Evolutionary conservation across 345 rosid species (phyloP).

Genomic region (Arabidopsis suecica): DNA sequence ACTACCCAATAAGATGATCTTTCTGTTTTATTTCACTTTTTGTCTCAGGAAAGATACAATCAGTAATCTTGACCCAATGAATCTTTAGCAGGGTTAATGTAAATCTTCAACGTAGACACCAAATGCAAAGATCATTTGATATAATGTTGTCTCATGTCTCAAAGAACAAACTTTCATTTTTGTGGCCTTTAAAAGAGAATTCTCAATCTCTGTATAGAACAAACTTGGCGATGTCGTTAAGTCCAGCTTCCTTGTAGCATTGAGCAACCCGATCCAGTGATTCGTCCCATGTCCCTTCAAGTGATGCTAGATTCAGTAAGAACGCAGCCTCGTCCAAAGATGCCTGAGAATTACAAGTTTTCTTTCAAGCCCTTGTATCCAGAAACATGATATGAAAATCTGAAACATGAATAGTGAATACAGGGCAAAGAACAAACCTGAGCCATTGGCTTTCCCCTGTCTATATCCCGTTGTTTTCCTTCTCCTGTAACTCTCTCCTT

Average conservation of each 20-base stretch:
- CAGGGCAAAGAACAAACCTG: conserved; percentile 54
- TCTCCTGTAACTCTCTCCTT: conserved; percentile 72
- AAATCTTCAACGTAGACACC: conserved; percentile 9
- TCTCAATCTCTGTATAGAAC: conserved; percentile 60
- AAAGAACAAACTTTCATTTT: neutral
- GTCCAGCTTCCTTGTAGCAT: conserved; percentile 78
- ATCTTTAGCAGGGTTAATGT: conserved; percentile 28
- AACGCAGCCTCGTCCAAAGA: conserved; percentile 75
- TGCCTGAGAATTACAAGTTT: conserved; percentile 50
- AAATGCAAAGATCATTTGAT: conserved; percentile 21
- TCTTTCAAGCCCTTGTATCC: conserved; percentile 20
- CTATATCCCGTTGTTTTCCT: conserved; percentile 69
- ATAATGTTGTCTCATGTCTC: neutral
- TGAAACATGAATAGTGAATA: conserved; percentile 4
- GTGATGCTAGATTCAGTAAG: conserved; percentile 80
- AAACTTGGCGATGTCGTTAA: conserved; percentile 62
- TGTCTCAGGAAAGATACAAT: conserved; percentile 35
- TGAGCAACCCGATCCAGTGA: conserved; percentile 61
- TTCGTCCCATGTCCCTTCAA: conserved; percentile 85
- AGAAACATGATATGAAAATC: conserved; percentile 21
- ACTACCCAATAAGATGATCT: conserved; percentile 27
- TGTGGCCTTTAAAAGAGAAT: conserved; percentile 20
- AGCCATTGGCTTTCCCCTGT: conserved; percentile 71
- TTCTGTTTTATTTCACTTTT: conserved; percentile 25
- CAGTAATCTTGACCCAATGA: conserved; percentile 30